Evolutionary conservation across 192 early-diverging fungal genomes (phyloP), one percentile per base, ranked within the genome.

Genomic region (Diversispora epigaea): DNA sequence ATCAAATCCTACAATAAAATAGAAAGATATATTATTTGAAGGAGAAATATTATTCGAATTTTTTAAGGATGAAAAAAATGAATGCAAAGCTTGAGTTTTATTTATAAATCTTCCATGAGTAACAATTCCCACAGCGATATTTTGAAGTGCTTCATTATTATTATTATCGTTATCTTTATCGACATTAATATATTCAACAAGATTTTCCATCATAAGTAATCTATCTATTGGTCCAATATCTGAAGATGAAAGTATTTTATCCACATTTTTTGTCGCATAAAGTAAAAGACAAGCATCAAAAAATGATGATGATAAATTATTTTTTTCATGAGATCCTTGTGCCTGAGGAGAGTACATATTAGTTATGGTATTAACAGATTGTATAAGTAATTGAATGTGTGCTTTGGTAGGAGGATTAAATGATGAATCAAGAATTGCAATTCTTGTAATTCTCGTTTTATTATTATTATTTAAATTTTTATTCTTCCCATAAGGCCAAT

Each of bases 1-100:
- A 76, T 94, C 93, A 75, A 84, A 88, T n/a, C 93, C 93, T 86
- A 94, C 82, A 68, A 93, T 87, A 81, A 91, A 94, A 47, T 87
- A 80, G 10, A 88, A 71, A 39, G 79, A 77, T 10, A 82, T 65
- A 39, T 57, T 49, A 68, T 78, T 62, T 39, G 17, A 7, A 25
- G 58, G 22, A 25, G 6, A 61, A 7, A 10, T 11, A 61, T 25
- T 11, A 15, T 10, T 0, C 46, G 47, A 52, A 21, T 19, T 15
- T 25, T 21, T 19, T 3, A 41, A 6, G 6, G 68, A 17, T 21
- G 7, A 46, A 14, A 55, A 76, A 32, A 52, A 52, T 39, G 76
- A 77, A 7, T 77, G 72, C 39, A 90, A 81, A 2, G 78, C 80
- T 43, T 76, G 76, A 19, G 87, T 81, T 75, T 94, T 94, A 72